phyloP scores from a whole-genome alignment of 306 rosid species.

The Vigna unguiculata region DNA sequence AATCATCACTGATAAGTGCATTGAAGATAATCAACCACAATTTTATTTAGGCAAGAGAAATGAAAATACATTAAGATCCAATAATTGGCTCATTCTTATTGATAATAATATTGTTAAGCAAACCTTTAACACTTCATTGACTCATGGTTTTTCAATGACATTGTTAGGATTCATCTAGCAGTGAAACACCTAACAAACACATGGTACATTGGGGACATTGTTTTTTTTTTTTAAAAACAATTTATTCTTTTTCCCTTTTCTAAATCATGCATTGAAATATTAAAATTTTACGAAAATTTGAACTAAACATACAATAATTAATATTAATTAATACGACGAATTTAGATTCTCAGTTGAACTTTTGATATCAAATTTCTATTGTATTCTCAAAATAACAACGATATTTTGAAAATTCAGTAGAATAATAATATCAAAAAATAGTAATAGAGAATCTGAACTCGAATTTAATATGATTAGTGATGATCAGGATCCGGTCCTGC shows the following conservation, averaged over 20 bases:
- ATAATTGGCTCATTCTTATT: not conserved
- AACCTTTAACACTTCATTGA: not conserved
- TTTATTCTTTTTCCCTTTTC: too few relatives aligned
- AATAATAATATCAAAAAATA: too few relatives aligned
- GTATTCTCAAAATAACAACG: too few relatives aligned
- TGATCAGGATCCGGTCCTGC: slow-evolving; percentile 68
- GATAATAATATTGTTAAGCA: not conserved
- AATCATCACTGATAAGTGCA: not conserved
- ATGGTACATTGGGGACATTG: too few relatives aligned
- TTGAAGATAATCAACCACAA: not conserved
- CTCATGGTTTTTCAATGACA: not conserved
- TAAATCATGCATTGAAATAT: too few relatives aligned
- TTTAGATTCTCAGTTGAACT: too few relatives aligned
- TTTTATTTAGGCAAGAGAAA: not conserved
- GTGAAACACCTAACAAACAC: not conserved
- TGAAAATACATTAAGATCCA: not conserved
- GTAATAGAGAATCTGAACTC: too few relatives aligned
- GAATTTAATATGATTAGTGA: slow-evolving; percentile 44
- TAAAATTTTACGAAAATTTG: too few relatives aligned
- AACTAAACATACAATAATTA: not conserved
- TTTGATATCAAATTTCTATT: too few relatives aligned
- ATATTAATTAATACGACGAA: not conserved
- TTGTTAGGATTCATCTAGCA: not conserved
- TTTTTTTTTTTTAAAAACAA: too few relatives aligned
- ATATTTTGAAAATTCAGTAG: too few relatives aligned